phyloP scores from a whole-genome alignment of 2,329 filamentous ascomycete species.

The Xylaria sp. region DNA sequence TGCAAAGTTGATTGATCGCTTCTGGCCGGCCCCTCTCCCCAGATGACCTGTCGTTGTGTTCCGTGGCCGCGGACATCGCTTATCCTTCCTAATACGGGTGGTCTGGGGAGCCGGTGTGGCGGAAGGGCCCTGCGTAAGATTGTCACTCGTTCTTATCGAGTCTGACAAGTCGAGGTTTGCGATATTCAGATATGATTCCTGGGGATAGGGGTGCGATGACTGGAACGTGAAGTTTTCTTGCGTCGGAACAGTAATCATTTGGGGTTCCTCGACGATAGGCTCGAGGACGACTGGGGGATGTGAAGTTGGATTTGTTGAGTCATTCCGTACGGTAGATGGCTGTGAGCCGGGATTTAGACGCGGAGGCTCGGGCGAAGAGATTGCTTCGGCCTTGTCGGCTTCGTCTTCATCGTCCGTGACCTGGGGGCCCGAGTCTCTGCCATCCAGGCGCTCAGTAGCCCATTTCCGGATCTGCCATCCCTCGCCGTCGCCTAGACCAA shows the following conservation, averaged over 20 bases:
- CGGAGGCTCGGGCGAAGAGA: slow-evolving; percentile 68
- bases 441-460: slow-evolving; percentile 76
- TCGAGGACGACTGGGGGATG: slow-evolving; percentile 35
- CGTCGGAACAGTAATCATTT: slow-evolving; percentile 62
- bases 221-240: slow-evolving; percentile 77
- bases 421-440: slow-evolving; percentile 64
- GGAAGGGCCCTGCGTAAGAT: slow-evolving; percentile 47
- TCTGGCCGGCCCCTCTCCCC: slow-evolving; percentile 74
- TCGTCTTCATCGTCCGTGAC: slow-evolving; percentile 77
- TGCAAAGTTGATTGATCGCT: slow-evolving; percentile 77
- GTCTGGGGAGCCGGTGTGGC: slow-evolving; percentile 47
- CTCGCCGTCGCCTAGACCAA: slow-evolving; percentile 83
- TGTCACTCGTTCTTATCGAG: slow-evolving; percentile 55
- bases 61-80: slow-evolving; percentile 43
- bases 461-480: slow-evolving; percentile 71
- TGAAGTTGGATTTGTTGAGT: slow-evolving; percentile 51
- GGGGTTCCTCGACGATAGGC: slow-evolving; percentile 41
- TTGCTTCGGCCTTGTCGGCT: slow-evolving; percentile 69
- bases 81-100: slow-evolving; percentile 43
- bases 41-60: slow-evolving; percentile 55
- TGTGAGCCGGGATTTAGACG: slow-evolving; percentile 59
- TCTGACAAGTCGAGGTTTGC: slow-evolving; percentile 71
- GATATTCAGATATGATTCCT: slow-evolving; percentile 68
- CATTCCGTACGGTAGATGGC: slow-evolving; percentile 51
- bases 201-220: slow-evolving; percentile 69